These are phyloP conservation scores for Rhodotorula mucilaginosa DNA, from an alignment of 1,284 basidiomycete genomes.

Conservation along the genomic window DNA sequence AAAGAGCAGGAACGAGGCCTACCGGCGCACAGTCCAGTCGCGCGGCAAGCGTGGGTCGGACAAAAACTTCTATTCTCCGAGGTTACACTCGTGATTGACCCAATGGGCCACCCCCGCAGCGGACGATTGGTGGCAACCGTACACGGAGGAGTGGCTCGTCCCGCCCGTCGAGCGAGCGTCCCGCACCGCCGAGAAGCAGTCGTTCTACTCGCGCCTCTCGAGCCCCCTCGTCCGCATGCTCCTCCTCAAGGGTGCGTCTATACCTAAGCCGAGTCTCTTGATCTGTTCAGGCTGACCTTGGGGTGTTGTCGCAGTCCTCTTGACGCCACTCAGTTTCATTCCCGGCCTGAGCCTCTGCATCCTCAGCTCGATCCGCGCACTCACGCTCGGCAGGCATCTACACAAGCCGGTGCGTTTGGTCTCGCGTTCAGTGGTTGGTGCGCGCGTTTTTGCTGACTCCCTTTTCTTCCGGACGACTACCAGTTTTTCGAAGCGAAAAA, in stretches of 20 bases:
- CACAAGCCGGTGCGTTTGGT: conserved; percentile 40
- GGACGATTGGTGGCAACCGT: conserved; percentile 41
- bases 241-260: conserved; percentile 42
- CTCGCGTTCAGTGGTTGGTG: too few relatives aligned
- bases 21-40: conserved; percentile 39
- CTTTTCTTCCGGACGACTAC: background rate
- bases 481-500: conserved; percentile 43
- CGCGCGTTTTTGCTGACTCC: background rate
- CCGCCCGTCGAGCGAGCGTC: conserved; percentile 44
- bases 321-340: conserved; percentile 45
- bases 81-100: background rate
- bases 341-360: conserved; percentile 43
- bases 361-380: conserved; percentile 36
- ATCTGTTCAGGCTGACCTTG: background rate
- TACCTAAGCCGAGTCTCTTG: too few relatives aligned
- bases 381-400: conserved; percentile 36
- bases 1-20: conserved; percentile 39
- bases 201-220: conserved; percentile 40
- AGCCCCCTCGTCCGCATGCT: conserved; percentile 41
- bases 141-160: conserved; percentile 45
- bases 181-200: conserved; percentile 36
- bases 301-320: conserved; percentile 32
- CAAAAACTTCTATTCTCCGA: too few relatives aligned
- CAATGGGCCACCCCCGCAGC: background rate
- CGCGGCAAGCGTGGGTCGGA: conserved; percentile 38